These are phyloP conservation scores for Trichomonascaceae sp. DNA, from an alignment of 1,139 yeast genomes.

Conservation along the genomic window DNA sequence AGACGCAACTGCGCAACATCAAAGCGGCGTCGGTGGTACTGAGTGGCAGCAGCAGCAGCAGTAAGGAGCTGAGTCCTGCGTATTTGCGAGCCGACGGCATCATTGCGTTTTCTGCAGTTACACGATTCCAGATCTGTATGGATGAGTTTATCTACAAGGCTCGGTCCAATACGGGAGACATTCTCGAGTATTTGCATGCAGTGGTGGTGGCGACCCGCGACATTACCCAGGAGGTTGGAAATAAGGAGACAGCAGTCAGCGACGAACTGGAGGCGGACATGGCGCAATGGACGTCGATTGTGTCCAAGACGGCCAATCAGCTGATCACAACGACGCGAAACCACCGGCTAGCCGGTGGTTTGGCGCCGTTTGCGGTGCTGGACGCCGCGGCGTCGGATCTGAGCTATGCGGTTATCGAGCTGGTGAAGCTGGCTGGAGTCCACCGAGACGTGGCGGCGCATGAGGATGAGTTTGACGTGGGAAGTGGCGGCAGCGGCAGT, in stretches of 20 bases:
- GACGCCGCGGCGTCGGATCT: slow-evolving; percentile 73
- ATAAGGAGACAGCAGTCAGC: slow-evolving; percentile 11
- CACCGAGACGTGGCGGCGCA: slow-evolving; percentile 9
- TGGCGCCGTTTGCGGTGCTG: slow-evolving; percentile 60
- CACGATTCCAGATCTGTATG: slow-evolving; percentile 21
- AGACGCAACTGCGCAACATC: slow-evolving; percentile 20
- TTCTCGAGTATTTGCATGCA: slow-evolving; percentile 21
- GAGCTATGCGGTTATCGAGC: slow-evolving; percentile 59
- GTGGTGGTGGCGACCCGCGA: slow-evolving; percentile 26
- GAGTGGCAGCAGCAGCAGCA: slow-evolving; percentile 1
- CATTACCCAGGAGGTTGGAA: slow-evolving; percentile 28
- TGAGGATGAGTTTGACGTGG: slow-evolving; percentile 1
- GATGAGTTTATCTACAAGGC: slow-evolving; percentile 23
- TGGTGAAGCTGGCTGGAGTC: slow-evolving; percentile 45
- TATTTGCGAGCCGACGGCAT: slow-evolving; percentile 15
- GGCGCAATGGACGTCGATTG: slow-evolving; percentile 25
- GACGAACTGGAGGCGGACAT: slow-evolving; percentile 16
- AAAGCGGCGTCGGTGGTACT: slow-evolving; percentile 9
- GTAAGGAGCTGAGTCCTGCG: slow-evolving; percentile 11
- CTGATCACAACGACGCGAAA: slow-evolving; percentile 71
- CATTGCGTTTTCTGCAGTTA: slow-evolving; percentile 16
- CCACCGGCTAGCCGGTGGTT: slow-evolving; percentile 46
- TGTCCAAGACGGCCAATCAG: slow-evolving; percentile 63
- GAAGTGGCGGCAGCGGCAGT: neutral
- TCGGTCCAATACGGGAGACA: slow-evolving; percentile 14